Evolutionary conservation across 371 early-diverging fungal species (phyloP).

Genomic region (Thermomucor indicae-seudaticae): DNA sequence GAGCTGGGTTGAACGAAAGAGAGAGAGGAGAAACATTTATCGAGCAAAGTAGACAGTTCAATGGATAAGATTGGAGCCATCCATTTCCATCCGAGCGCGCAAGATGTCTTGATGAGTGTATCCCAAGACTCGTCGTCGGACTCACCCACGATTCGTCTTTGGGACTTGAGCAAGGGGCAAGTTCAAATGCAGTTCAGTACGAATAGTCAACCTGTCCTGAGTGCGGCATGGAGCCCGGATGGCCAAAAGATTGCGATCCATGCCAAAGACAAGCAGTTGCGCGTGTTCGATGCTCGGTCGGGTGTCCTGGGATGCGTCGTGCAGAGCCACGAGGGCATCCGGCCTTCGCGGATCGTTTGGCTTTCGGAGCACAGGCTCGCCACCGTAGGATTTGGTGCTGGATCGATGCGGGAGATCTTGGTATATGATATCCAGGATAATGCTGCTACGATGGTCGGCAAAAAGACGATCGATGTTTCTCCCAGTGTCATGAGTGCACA

Average conservation of each 20-base stretch:
- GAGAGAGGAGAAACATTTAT: no score
- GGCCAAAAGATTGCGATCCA: constrained; percentile 63
- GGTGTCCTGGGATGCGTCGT: constrained; percentile 54
- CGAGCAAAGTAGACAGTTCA: no score
- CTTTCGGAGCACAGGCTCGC: constrained; percentile 50
- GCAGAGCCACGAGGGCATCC: constrained; percentile 62
- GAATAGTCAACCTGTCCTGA: constrained; percentile 24
- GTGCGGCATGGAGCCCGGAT: constrained; percentile 58
- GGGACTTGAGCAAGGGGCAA: constrained; percentile 41
- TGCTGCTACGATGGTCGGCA: constrained; percentile 29
- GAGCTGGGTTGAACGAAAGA: no score
- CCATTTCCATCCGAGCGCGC: constrained; percentile 62
- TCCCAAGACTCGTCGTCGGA: constrained; percentile 48
- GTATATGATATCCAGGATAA: constrained; percentile 50
- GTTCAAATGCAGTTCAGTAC: constrained; percentile 15
- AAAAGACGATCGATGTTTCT: constrained; percentile 62
- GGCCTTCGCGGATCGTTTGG: constrained; percentile 73
- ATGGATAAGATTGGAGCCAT: constrained; percentile 61
- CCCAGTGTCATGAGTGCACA: constrained; percentile 70
- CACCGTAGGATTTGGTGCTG: constrained; percentile 71
- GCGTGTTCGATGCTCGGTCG: constrained; percentile 56
- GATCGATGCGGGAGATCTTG: constrained; percentile 58
- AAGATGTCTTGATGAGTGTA: constrained; percentile 50
- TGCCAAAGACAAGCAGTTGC: constrained; percentile 63
- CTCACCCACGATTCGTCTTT: constrained; percentile 51